Conservation (phyloP, 495 filamentous ascomycete genomes). For the Neurospora sp. region DNA sequence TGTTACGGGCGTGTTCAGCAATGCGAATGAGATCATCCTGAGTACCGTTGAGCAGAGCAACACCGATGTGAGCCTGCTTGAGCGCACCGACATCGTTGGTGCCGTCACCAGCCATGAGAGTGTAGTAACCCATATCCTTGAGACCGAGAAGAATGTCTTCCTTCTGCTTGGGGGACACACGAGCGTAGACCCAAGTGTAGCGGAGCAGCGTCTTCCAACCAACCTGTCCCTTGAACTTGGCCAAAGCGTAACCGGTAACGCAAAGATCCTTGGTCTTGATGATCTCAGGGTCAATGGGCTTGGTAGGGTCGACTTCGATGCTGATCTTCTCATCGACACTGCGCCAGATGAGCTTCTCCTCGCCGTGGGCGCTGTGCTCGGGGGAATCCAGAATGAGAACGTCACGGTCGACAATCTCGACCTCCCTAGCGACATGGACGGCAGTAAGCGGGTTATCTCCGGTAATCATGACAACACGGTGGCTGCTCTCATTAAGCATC, state of each 20-base stretch:
- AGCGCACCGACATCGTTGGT: constrained; percentile 97
- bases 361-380: constrained; percentile 69
- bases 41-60: constrained; percentile 91
- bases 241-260: constrained; percentile 88
- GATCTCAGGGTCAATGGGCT: constrained; percentile 73
- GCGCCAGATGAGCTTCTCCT: constrained; percentile 80
- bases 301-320: constrained; percentile 77
- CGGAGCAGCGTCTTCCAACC: constrained; percentile 63
- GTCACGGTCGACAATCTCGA: constrained; percentile 96
- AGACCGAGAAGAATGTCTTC: constrained; percentile 94
- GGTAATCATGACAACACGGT: constrained; percentile 98
- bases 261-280: constrained; percentile 85
- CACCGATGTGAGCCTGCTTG: constrained; percentile 96
- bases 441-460: constrained; percentile 97
- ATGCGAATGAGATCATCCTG: constrained; percentile 84
- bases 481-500: constrained; percentile 98
- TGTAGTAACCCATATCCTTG: constrained; percentile 94
- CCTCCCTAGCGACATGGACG: constrained; percentile 87
- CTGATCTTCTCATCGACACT: constrained; percentile 85
- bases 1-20: constrained; percentile 81
- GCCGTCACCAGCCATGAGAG: constrained; percentile 96
- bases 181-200: constrained; percentile 95
- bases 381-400: constrained; percentile 91
- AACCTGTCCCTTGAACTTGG: constrained; percentile 77
- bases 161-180: constrained; percentile 97